Evolutionary conservation across 805 yeast species (phyloP).

Genomic region (Schwanniomyces vanrijiae): DNA sequence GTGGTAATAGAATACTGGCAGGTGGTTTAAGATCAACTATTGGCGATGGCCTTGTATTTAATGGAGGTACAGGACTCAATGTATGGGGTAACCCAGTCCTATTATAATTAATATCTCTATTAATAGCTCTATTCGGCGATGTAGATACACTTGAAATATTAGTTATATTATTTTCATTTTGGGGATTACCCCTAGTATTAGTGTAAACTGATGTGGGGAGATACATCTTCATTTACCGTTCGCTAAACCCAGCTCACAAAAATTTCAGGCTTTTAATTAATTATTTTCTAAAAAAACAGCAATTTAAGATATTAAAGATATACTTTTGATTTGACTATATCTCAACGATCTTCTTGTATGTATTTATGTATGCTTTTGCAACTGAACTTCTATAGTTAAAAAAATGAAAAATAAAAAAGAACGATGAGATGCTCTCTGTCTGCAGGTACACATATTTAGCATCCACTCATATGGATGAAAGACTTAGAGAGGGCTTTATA

Average conservation of each 20-base stretch:
- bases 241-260: neutral
- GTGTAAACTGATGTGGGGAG: neutral
- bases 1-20: neutral
- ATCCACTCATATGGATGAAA: neutral
- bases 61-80: neutral
- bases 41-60: neutral
- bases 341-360: neutral
- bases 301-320: neutral
- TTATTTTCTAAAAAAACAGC: neutral
- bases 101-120: neutral
- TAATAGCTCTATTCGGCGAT: neutral
- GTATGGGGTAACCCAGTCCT: neutral
- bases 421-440: constrained; percentile 1
- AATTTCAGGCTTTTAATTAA: neutral
- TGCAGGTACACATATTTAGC: neutral
- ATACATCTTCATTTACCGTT: neutral
- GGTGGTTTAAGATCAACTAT: neutral
- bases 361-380: neutral
- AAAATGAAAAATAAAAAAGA: constrained; percentile 1
- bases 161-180: neutral
- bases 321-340: neutral
- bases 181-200: neutral
- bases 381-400: neutral
- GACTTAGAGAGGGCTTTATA: too few species aligned
- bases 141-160: neutral